Base-by-base conservation (phyloP, 139 green algal species). In the Coelastrella sp. region DNA sequence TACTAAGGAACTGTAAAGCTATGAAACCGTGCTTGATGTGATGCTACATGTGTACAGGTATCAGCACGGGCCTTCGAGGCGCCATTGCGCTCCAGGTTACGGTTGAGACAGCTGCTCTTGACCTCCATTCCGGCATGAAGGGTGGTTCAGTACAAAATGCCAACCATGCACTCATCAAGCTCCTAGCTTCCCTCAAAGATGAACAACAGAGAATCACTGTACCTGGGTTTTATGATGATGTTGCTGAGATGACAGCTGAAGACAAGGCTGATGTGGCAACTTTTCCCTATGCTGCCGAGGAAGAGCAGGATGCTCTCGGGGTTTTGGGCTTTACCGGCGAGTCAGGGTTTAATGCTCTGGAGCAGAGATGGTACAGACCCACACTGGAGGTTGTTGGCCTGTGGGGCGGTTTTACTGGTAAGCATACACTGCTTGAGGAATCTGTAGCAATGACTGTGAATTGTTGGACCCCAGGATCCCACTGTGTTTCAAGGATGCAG, bases 321-420 rank as follows among this genome's bases (percentile, higher is more conserved):
- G 83, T 92, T 5, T 37, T 83, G 17, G 87, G 74, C 30, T 79
- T 84, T 40, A 68, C 83, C 6, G 93, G 93, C 40, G 93, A 96
- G 84, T 63, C 79, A 38, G 92, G 91, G 27, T 96, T 87, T 87
- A 83, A 72, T 50, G 89, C 86, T 0, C 84, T 96, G 63, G 93
- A 94, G 71, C 85, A 90, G 27, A 84, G 91, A 81, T 92, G 89
- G 89, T 78, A 92, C 59, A 80, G 93, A 25, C 93, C 93, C 25
- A 96, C 92, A 15, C 80, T 94, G 7, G 93, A 96, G 78, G 85
- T 96, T 17, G 91, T 95, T 15, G 93, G 93, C 43, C 89, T 94
- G 76, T 64, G 21, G 25, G 83, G 88, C 32, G 90, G 90, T 38
- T 91, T 93, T 81, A 92, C 77, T 63, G 91, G 8, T 75, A 51